These are phyloP conservation scores for Penicillium digitatum DNA, from an alignment of 2,329 filamentous ascomycete genomes.

Conservation along the genomic window DNA sequence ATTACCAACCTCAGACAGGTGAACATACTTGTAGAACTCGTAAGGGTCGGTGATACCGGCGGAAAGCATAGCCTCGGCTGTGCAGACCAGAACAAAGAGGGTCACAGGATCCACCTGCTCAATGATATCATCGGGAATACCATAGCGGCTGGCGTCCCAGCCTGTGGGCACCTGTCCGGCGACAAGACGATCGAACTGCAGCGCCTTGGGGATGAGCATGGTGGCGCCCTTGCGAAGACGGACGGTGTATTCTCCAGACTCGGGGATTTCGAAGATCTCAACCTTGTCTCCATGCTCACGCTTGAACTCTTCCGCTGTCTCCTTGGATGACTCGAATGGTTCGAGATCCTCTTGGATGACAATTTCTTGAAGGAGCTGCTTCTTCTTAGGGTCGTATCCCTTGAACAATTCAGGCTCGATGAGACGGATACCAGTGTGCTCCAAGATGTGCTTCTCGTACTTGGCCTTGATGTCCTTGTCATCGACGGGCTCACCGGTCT, in stretches of 20 bases:
- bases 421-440: slow-evolving; percentile 93
- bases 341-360: slow-evolving; percentile 96
- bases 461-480: slow-evolving; percentile 97
- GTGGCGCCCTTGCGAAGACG: slow-evolving; percentile 93
- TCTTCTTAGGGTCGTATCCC: slow-evolving; percentile 97
- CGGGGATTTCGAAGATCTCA: slow-evolving; percentile 90
- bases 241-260: slow-evolving; percentile 90
- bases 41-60: slow-evolving; percentile 98
- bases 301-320: slow-evolving; percentile 96
- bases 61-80: slow-evolving; percentile 82
- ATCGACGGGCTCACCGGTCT: slow-evolving; percentile 90
- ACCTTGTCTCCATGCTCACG: slow-evolving; percentile 96
- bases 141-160: slow-evolving; percentile 95
- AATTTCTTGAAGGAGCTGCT: slow-evolving; percentile 95
- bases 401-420: slow-evolving; percentile 97
- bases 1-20: slow-evolving; percentile 96
- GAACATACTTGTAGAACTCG: slow-evolving; percentile 99
- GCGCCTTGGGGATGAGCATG: slow-evolving; percentile 92
- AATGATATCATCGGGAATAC: slow-evolving; percentile 96
- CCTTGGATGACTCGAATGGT: slow-evolving; percentile 94
- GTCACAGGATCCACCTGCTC: slow-evolving; percentile 96
- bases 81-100: slow-evolving; percentile 89
- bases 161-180: slow-evolving; percentile 95
- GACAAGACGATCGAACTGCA: slow-evolving; percentile 94
- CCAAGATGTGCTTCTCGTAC: slow-evolving; percentile 94